A percentile compares a stretch with the other conserved stretches of the same genome.
phyloP scores from a whole-genome alignment of 2,329 filamentous ascomycete genomes.

The Alternaria ventricosa region DNA sequence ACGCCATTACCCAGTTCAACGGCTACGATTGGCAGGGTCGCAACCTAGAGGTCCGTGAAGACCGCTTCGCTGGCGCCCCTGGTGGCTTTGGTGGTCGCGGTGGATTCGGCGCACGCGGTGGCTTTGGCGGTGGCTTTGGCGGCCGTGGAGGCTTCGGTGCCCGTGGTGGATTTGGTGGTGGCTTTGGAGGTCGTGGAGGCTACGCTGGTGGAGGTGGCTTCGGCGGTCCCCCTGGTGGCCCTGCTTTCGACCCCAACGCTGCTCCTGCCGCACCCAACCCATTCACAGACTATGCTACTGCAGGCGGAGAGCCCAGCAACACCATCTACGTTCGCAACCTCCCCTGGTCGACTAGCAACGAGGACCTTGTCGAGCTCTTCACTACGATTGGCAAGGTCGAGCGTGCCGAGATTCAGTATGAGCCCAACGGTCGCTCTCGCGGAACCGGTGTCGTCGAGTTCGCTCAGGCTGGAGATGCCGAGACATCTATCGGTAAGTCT shows the following conservation, averaged over 20 bases:
- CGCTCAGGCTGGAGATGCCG: conserved; percentile 79
- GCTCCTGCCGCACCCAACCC: conserved; percentile 74
- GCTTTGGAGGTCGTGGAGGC: conserved; percentile 50
- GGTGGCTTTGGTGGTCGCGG: conserved; percentile 46
- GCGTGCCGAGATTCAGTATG: conserved; percentile 98
- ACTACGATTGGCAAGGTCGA: conserved; percentile 98
- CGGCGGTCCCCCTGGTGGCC: conserved; percentile 47
- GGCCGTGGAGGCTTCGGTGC: conserved; percentile 55
- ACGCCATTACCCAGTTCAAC: conserved; percentile 96
- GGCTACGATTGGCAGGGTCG: conserved; percentile 99
- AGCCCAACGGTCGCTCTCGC: conserved; percentile 91
- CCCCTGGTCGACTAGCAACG: conserved; percentile 98
- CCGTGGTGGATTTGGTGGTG: conserved; percentile 62
- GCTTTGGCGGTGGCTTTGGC: conserved; percentile 38
- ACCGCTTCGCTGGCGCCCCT: conserved; percentile 78
- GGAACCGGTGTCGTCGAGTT: conserved; percentile 98
- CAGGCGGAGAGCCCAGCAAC: conserved; percentile 81
- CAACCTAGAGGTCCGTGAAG: conserved; percentile 90
- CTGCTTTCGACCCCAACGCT: conserved; percentile 57
- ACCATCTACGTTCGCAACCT: conserved; percentile 97
- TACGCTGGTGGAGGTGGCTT: conserved; percentile 46
- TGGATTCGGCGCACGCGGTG: conserved; percentile 41
- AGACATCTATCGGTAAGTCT: conserved; percentile 78
- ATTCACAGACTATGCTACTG: conserved; percentile 91
- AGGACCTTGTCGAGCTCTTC: conserved; percentile 95